Base-by-base conservation (phyloP, 2,329 filamentous ascomycete species). In the Capronia americana region DNA sequence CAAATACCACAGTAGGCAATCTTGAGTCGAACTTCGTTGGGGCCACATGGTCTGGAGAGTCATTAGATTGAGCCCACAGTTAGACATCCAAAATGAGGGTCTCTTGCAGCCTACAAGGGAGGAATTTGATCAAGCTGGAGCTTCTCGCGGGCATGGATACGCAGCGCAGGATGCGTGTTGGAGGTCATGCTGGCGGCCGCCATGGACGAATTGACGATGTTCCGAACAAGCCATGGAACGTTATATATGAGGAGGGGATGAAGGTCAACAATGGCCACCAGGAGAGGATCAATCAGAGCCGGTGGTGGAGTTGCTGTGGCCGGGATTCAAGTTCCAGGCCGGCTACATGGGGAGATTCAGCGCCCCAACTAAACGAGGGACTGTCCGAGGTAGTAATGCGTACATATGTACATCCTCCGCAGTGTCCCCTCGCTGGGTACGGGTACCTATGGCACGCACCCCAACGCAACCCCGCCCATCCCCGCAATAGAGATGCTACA, bases 1-100 rank as follows among this genome's bases (percentile, higher is more conserved):
- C 73, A 74, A 30, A 74, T 73, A 1, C 73, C 73, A 51, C 66
- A 65, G 30, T 63, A 74, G 7, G 70, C 70, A 24, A 64, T 54
- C 41, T 67, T 68, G 38, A 74, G 48, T 20, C 65, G 60, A 32
- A 67, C 61, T 46, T 67, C 51, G 17, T 61, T 38, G n/a, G 57
- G 50, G 2, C 57, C 57, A 24, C 63, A 63, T 46, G 61, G 51
- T 34, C 61, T 63, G 38, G 17, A 23, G 23, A 46, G 20, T 14
- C 17, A 44, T 57, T 61, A 61, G 48, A 8, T 60, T 44, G 44
- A 38, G 24, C 44, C 30, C 17, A 12, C 32, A 17, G 28, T 50
- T 26, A 38, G 26, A 38, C 51, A 8, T 26, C 57, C 28, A 46
- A 46, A 30, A 46, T 8, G 57, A 61, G 46, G 38, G 57, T 53